Conservation (phyloP, 2,329 filamentous ascomycete species). For the Lecanicillium sp. region DNA sequence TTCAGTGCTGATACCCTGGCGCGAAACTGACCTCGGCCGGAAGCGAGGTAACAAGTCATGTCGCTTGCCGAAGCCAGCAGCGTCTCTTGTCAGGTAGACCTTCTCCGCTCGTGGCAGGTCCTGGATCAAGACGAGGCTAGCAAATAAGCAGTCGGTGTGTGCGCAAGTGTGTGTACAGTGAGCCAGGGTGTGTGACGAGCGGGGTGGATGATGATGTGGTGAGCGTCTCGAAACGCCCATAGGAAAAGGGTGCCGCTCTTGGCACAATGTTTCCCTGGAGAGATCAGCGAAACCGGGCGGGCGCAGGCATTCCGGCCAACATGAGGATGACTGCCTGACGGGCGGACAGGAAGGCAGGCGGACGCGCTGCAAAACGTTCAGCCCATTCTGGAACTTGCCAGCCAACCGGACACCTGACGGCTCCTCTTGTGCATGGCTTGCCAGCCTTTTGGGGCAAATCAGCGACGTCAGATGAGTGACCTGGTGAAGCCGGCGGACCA, state of each 20-base stretch:
- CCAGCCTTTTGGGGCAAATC: too few species aligned
- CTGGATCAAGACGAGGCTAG: too few species aligned
- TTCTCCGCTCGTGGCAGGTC: conserved; percentile 7
- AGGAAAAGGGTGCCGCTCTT: conserved; percentile 7
- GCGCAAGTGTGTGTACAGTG: neutral
- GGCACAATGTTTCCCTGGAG: conserved; percentile 8
- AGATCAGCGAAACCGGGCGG: conserved; percentile 5
- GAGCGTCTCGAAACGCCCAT: conserved; percentile 7
- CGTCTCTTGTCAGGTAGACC: neutral
- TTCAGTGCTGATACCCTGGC: neutral
- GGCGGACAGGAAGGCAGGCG: too few species aligned
- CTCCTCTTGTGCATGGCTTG: too few species aligned
- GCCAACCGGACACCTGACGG: neutral
- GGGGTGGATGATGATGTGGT: neutral
- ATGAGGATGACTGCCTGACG: too few species aligned
- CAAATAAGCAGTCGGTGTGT: conserved; percentile 1
- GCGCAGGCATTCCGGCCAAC: conserved; percentile 1
- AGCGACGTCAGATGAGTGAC: neutral
- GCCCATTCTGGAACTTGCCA: neutral
- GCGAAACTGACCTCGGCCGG: neutral
- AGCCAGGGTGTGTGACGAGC: conserved; percentile 2
- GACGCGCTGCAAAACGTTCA: neutral
- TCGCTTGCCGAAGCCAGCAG: conserved; percentile 9
- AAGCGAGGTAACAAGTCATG: neutral
- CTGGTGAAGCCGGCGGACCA: too few species aligned